Evolutionary conservation across 805 yeast genomes (phyloP).

Genomic region (Barnettozyma californica): DNA sequence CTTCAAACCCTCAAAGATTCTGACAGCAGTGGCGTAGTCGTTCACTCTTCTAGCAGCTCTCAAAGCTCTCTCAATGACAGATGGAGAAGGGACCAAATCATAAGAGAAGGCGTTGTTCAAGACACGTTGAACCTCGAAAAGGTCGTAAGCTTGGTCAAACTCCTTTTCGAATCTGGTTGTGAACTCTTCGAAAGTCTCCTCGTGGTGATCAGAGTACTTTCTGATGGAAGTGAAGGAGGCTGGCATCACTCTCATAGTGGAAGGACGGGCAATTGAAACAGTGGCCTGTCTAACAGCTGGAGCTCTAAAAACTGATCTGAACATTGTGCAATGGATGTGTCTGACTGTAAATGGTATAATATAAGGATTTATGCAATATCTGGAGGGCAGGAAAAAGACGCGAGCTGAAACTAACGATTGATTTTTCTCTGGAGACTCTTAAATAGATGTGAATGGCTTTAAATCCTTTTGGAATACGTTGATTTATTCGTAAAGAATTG

Average conservation of each 20-base stretch:
- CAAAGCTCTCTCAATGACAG: constrained; percentile 90
- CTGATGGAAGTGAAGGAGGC: constrained; percentile 35
- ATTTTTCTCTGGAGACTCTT: background rate
- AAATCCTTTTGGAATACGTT: background rate
- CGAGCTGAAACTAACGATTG: background rate
- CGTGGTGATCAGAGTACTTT: constrained; percentile 76
- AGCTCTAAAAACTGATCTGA: constrained; percentile 18
- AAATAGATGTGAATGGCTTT: background rate
- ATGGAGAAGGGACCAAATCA: constrained; percentile 97
- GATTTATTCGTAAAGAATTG: background rate
- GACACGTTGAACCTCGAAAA: constrained; percentile 87
- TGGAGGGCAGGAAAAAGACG: background rate
- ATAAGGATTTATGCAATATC: background rate
- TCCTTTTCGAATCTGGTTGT: constrained; percentile 88
- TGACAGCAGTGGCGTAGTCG: constrained; percentile 97
- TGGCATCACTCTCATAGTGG: constrained; percentile 12
- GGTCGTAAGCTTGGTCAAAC: constrained; percentile 88
- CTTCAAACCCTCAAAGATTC: constrained; percentile 96
- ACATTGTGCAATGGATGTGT: constrained; percentile 7
- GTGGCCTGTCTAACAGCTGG: constrained; percentile 17
- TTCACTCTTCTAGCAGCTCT: constrained; percentile 98
- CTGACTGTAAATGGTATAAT: background rate
- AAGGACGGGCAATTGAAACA: constrained; percentile 16
- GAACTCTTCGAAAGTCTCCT: constrained; percentile 93
- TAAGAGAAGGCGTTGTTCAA: constrained; percentile 97